These are phyloP conservation scores for Entomortierella chlamydospora DNA, from an alignment of 192 early-diverging fungal genomes.

Conservation along the genomic window DNA sequence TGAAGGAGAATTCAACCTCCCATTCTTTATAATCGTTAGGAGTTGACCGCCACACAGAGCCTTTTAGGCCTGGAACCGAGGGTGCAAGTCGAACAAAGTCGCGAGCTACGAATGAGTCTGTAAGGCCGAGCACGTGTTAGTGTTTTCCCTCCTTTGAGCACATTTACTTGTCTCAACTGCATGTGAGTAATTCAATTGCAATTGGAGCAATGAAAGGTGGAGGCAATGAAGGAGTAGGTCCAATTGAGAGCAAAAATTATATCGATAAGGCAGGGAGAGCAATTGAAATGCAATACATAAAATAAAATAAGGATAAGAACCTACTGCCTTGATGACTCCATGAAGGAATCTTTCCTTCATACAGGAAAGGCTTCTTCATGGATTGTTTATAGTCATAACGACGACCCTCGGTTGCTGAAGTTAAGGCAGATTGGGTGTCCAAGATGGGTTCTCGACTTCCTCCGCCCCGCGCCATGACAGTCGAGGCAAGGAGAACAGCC, in stretches of 20 bases:
- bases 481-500: constrained; percentile 11
- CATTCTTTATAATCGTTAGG: constrained; percentile 77
- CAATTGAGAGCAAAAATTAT: too few relatives aligned
- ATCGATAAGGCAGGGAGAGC: too few relatives aligned
- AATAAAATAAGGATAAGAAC: constrained; percentile 6
- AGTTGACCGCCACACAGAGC: constrained; percentile 69
- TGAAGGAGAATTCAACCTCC: constrained; percentile 75
- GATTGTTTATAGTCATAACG: constrained; percentile 71
- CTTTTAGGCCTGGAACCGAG: constrained; percentile 65
- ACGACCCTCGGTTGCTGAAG: constrained; percentile 19
- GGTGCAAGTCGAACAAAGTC: constrained; percentile 72
- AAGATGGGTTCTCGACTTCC: neutral
- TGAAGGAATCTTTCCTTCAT: constrained; percentile 61
- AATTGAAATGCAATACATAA: too few relatives aligned
- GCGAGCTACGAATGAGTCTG: constrained; percentile 49
- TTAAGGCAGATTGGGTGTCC: too few relatives aligned
- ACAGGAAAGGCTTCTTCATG: constrained; percentile 68
- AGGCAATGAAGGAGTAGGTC: too few relatives aligned
- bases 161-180: too few relatives aligned
- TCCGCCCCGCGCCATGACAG: constrained; percentile 21
- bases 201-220: too few relatives aligned
- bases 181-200: too few relatives aligned
- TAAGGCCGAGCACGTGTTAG: neutral
- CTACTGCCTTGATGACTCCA: constrained; percentile 63
- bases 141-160: too few relatives aligned